These are phyloP conservation scores for Sphaerulina vaccinii DNA, from an alignment of 2,329 filamentous ascomycete genomes.

Conservation along the genomic window DNA sequence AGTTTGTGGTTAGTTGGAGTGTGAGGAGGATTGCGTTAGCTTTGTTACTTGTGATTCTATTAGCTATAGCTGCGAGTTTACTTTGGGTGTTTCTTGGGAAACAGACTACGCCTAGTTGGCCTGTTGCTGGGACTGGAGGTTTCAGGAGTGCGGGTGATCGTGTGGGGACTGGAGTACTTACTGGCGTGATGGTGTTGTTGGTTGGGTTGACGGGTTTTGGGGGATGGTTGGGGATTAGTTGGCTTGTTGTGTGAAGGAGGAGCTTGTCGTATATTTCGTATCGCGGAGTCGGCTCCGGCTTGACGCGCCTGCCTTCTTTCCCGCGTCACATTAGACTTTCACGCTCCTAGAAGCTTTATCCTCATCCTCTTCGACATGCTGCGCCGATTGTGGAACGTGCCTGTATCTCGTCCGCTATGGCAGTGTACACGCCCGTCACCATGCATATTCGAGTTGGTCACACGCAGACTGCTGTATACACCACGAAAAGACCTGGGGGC, in stretches of 20 bases:
- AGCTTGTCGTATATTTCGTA: not conserved
- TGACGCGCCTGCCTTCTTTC: no score
- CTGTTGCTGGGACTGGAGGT: conserved; percentile 24
- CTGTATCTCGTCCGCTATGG: no score
- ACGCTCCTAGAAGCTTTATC: no score
- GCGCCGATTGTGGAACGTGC: no score
- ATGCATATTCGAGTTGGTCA: no score
- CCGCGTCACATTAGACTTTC: no score
- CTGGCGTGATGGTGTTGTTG: conserved; percentile 39
- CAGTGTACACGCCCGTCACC: no score
- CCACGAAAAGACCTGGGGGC: no score
- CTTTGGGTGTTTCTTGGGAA: conserved; percentile 41
- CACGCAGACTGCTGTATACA: no score
- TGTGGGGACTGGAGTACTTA: conserved; percentile 35
- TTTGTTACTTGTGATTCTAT: conserved; percentile 31
- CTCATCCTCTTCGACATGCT: no score
- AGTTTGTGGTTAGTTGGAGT: conserved; percentile 40
- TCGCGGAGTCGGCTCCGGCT: not conserved
- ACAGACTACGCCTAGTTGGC: conserved; percentile 19
- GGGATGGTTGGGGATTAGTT: conserved; percentile 41
- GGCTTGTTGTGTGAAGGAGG: conserved; percentile 36
- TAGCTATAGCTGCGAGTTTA: conserved; percentile 34
- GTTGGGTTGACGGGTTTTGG: conserved; percentile 36
- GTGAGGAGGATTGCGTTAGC: conserved; percentile 32
- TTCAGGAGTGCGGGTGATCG: conserved; percentile 37